phyloP scores from a whole-genome alignment of 208 protist species.

The Herpetomonas tarakana region DNA sequence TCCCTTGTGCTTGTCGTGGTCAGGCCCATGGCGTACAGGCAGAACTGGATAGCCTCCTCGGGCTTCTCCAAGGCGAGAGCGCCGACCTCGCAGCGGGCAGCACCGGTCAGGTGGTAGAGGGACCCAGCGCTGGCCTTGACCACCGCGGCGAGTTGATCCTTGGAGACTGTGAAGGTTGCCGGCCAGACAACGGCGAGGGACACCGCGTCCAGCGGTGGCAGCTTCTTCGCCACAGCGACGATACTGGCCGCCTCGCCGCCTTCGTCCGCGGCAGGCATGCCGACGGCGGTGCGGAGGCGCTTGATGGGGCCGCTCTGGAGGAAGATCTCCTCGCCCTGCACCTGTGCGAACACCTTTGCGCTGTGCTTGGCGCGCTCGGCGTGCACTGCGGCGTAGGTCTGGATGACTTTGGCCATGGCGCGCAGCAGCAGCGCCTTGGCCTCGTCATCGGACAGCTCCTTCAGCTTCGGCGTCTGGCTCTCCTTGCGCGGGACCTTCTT shows the following conservation, averaged over 20 bases:
- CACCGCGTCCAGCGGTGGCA: constrained; percentile 37
- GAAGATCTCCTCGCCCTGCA: constrained; percentile 26
- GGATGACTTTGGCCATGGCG: constrained; percentile 42
- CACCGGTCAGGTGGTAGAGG: constrained; percentile 38
- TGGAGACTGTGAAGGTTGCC: constrained; percentile 22
- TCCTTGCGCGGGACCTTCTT: constrained; percentile 20
- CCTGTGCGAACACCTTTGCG: not conserved
- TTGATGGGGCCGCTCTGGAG: constrained; percentile 32
- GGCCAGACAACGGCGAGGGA: constrained; percentile 32
- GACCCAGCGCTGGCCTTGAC: constrained; percentile 53
- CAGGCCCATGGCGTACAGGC: constrained; percentile 76
- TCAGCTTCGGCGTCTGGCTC: constrained; percentile 35
- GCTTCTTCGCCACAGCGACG: constrained; percentile 6
- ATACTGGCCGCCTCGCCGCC: constrained; percentile 4
- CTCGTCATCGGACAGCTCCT: constrained; percentile 34
- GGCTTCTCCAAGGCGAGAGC: constrained; percentile 35
- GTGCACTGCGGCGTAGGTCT: constrained; percentile 44
- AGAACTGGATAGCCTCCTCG: constrained; percentile 42
- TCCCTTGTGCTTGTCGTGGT: constrained; percentile 34
- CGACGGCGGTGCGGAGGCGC: constrained; percentile 29
- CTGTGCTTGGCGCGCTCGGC: constrained; percentile 42
- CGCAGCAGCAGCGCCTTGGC: constrained; percentile 39
- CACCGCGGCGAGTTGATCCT: constrained; percentile 43
- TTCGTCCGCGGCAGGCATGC: not conserved
- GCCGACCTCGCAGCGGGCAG: constrained; percentile 23